Conservation (phyloP, 805 yeast genomes). For the Wickerhamiella parazyma region DNA sequence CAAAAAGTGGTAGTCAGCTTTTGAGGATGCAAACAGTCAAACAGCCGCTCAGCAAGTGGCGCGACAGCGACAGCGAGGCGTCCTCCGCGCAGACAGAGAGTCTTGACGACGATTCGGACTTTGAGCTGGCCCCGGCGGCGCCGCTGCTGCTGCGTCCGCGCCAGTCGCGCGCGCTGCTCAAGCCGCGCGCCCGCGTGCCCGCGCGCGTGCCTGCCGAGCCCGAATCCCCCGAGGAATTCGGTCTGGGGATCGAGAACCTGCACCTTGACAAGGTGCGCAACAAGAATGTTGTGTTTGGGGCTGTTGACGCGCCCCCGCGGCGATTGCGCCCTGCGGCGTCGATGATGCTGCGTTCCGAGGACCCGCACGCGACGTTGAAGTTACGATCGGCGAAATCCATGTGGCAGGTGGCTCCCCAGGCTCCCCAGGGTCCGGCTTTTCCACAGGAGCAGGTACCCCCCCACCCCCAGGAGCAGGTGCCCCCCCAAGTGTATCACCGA, state of each 20-base stretch:
- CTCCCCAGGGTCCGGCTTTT: no score
- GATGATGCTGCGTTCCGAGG: slow-evolving; percentile 11
- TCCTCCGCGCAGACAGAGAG: slow-evolving; percentile 5
- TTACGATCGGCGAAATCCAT: slow-evolving; percentile 10
- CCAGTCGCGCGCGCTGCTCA: not conserved
- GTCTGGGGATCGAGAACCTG: slow-evolving; percentile 15
- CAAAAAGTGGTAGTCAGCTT: slow-evolving; percentile 35
- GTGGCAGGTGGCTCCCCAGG: slow-evolving; percentile 8
- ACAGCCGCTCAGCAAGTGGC: not conserved
- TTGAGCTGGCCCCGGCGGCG: slow-evolving; percentile 2
- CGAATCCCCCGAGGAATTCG: slow-evolving; percentile 12
- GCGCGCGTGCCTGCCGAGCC: not conserved
- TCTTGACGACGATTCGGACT: slow-evolving; percentile 8
- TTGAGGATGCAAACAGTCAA: not conserved
- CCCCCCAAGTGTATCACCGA: slow-evolving; percentile 11
- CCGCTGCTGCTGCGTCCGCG: not conserved
- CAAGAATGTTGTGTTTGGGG: slow-evolving; percentile 16
- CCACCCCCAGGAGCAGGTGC: no score
- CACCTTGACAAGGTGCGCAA: slow-evolving; percentile 15
- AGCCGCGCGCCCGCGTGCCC: not conserved
- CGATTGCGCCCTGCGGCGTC: slow-evolving; percentile 10
- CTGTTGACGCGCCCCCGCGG: slow-evolving; percentile 8
- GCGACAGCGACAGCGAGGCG: slow-evolving; percentile 8
- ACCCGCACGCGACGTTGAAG: not conserved
- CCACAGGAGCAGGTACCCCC: no score